Evolutionary conservation across 768 basidiomycete genomes (phyloP), one percentile per base, ranked within the genome.

Genomic region (Cystobasidium onofrii): DNA sequence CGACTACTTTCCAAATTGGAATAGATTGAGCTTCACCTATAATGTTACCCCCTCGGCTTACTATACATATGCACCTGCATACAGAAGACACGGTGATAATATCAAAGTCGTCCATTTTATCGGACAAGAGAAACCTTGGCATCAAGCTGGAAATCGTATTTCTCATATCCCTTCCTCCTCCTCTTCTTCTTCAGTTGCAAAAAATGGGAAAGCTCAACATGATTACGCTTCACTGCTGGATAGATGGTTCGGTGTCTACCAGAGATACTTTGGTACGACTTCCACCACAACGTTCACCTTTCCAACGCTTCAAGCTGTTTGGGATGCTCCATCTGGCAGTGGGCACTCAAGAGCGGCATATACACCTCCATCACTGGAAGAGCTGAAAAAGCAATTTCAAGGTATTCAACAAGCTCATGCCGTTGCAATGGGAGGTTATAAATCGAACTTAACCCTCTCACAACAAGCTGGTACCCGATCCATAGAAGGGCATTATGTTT

Each of bases 11-110:
- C 78, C 79, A 0, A 79, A 81, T 79, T 99, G 96, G 96, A 87
- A 96, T 78, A 86, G 92, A 77, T 87, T 99, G 77, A 92, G 92
- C 80, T 99, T 98, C 82, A 91, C 88, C 50, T 99, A 96, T 83
- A 99, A 99, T 81, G 96, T 94, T 18, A 98, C 96, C 1, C 96
- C 96, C 20, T 92, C 92, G 17, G 92, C 95, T 73, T 92, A 89
- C 67, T 72, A 76, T 60, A 66, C 18, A 52, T 99, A 98, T 83
- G 92, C 93, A 4, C 96, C 96, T 73, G 96, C 96, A 15, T 97
- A 96, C 81, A 88, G 90, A 80, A 90, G 94, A 46, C 97, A 90
- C 79, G 93, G 92, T 39, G 87, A 90, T 54, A 85, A 89, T 77
- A 94, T 94, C 80, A 87, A 87, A 60, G 88, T 87, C 72, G 86